A percentile compares a stretch with the other conserved stretches of the same genome.
Conservation (phyloP, 108 stramenopile species). For the Mayamaea pseudoterrestris region DNA sequence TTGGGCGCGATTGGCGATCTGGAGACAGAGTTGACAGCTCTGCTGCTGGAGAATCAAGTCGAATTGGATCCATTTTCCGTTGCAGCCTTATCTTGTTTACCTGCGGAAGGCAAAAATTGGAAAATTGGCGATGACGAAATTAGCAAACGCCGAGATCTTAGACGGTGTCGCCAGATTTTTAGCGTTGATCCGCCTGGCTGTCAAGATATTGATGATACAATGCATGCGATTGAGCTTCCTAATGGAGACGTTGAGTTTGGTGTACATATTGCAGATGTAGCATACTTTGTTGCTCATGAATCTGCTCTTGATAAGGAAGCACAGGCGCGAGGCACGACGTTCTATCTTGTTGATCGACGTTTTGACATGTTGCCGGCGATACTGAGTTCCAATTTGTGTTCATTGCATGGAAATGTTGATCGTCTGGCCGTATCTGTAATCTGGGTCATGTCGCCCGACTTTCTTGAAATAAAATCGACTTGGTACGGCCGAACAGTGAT, state of each 20-base stretch:
- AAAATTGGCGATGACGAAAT: slow-evolving; percentile 24
- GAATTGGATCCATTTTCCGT: slow-evolving; percentile 43
- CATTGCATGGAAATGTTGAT: slow-evolving; percentile 58
- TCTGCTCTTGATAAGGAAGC: slow-evolving; percentile 72
- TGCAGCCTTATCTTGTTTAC: slow-evolving; percentile 53
- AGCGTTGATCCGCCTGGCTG: slow-evolving; percentile 72
- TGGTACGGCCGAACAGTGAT: slow-evolving; percentile 50
- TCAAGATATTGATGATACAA: slow-evolving; percentile 59
- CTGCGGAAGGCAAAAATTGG: slow-evolving; percentile 29
- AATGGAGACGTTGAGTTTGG: slow-evolving; percentile 78
- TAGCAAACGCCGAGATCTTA: slow-evolving; percentile 27
- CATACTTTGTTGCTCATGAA: slow-evolving; percentile 60
- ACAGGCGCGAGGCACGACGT: slow-evolving; percentile 62
- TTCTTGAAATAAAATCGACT: slow-evolving; percentile 28
- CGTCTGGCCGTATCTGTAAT: slow-evolving; percentile 56
- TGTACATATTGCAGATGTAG: slow-evolving; percentile 90
- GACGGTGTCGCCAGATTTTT: slow-evolving; percentile 29
- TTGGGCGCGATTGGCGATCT: slow-evolving; percentile 36
- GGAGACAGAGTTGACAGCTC: slow-evolving; percentile 47
- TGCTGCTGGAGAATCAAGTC: slow-evolving; percentile 46
- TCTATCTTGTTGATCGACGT: slow-evolving; percentile 77
- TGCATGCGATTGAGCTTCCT: slow-evolving; percentile 35
- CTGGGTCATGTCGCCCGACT: slow-evolving; percentile 58
- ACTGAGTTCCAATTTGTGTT: slow-evolving; percentile 69
- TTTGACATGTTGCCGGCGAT: slow-evolving; percentile 82